Evolutionary conservation across 129 eudicot species (phyloP), one percentile per base, ranked within the genome.

Genomic region (Artemisia tridentata): DNA sequence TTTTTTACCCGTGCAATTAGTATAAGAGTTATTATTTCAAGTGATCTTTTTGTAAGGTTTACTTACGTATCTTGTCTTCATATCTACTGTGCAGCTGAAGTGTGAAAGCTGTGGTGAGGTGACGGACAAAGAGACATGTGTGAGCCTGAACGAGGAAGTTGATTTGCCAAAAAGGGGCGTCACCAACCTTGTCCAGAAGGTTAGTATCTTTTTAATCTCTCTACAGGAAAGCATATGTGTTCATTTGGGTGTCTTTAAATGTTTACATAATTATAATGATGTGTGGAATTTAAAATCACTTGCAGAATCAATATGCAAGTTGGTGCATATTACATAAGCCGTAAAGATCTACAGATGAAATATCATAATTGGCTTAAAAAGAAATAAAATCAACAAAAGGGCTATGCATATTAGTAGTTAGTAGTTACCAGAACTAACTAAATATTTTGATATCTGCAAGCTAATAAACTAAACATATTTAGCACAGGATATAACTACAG

Each of bases 131-230:
- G 83, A 80, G 79, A 80, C 83, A 52, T 80, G 89, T 71, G 80
- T 93, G 63, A 83, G 85, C 71, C 83, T 93, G 87, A 78, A 82
- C 15, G 96, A 91, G 73, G 69, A 75, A 1, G 82, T 88, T 71
- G 77, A 90, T 67, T 23, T 83, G 2, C 82, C 92, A 15, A 78
- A 78, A 60, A 78, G 74, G 72, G 84, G 85, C 61, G 69, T 67
- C 25, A 65, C 79, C 57, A 79, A 91, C 78, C 96, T 91, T 79
- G 70, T 85, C 58, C 96, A 88, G 81, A 89, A 93, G 95, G 98
- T 85, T 51, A 27, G n/a, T 23, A 54, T 63, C 63, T 54, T 68
- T 62, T 18, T 11, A 34, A 41, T 60, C 50, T 69, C 70, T 69
- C 57, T 77, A 16, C 58, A 31, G 19, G 55, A 73, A 38, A 63